A percentile compares a stretch with the other conserved stretches of the same genome.
Evolutionary conservation across 768 basidiomycete species (phyloP).

Genomic region (Leccinum fibrillosum): DNA sequence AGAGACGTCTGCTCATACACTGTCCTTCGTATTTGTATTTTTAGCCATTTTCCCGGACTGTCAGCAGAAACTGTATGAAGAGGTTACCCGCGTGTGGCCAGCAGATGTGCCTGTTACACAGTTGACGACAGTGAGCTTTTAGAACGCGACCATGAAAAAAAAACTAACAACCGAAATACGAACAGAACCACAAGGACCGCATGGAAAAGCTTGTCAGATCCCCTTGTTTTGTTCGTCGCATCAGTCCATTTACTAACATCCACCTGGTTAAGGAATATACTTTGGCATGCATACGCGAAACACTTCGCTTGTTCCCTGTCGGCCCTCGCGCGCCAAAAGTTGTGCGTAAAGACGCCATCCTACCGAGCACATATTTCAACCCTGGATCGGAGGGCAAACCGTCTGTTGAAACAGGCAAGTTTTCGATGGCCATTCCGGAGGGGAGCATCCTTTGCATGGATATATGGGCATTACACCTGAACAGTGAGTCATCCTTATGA

Average conservation of each 20-base stretch:
- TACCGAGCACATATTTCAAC: conserved; percentile 36
- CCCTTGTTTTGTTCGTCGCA: not conserved
- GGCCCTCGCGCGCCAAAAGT: conserved; percentile 36
- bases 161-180: not conserved
- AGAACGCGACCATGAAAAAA: no score
- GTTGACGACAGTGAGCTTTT: conserved; percentile 27
- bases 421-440: conserved; percentile 34
- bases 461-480: conserved; percentile 42
- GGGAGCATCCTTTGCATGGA: conserved; percentile 42
- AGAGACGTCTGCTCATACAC: conserved; percentile 49
- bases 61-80: conserved; percentile 45
- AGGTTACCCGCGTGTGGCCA: conserved; percentile 40
- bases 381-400: conserved; percentile 13
- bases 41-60: conserved; percentile 50
- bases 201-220: conserved; percentile 35
- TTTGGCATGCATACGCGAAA: conserved; percentile 42
- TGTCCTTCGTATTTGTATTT: conserved; percentile 40
- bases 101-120: conserved; percentile 27
- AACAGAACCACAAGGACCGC: conserved; percentile 39
- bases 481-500: conserved; percentile 33
- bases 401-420: conserved; percentile 26
- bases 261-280: conserved; percentile 37
- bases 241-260: no score
- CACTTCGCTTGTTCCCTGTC: conserved; percentile 41
- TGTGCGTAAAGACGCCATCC: conserved; percentile 33